Evolutionary conservation across 768 basidiomycete genomes (phyloP).

Genomic region (Tylopilus rubrobrunneus): DNA sequence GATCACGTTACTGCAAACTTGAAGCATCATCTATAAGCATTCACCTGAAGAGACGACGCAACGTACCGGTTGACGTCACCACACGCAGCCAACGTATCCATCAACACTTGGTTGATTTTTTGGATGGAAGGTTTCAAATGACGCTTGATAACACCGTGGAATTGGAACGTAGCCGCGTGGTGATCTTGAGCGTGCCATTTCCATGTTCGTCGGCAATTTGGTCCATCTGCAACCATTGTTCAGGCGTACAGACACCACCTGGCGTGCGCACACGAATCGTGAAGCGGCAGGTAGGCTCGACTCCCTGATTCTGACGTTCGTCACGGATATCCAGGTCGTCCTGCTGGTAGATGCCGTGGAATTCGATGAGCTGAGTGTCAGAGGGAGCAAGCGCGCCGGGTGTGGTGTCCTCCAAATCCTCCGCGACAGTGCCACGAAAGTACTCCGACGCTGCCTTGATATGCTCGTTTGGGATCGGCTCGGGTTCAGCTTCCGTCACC

Average conservation of each 20-base stretch:
- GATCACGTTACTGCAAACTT: slow-evolving; percentile 77
- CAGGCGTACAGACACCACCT: slow-evolving; percentile 87
- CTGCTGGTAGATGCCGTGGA: slow-evolving; percentile 95
- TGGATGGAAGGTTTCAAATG: slow-evolving; percentile 82
- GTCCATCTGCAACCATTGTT: slow-evolving; percentile 95
- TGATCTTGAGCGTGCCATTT: slow-evolving; percentile 92
- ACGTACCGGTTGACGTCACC: slow-evolving; percentile 50
- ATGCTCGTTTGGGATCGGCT: slow-evolving; percentile 98
- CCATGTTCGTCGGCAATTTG: slow-evolving; percentile 96
- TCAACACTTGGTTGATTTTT: slow-evolving; percentile 83
- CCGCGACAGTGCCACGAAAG: slow-evolving; percentile 90
- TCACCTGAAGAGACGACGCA: not conserved
- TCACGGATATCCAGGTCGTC: slow-evolving; percentile 99
- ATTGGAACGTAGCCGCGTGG: slow-evolving; percentile 97
- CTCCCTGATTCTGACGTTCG: slow-evolving; percentile 86
- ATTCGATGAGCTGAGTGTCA: slow-evolving; percentile 95
- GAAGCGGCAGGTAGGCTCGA: slow-evolving; percentile 94
- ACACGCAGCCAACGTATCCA: slow-evolving; percentile 80
- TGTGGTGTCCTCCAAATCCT: slow-evolving; percentile 80
- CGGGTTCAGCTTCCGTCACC: slow-evolving; percentile 88
- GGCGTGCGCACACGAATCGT: slow-evolving; percentile 99
- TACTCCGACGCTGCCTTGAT: slow-evolving; percentile 96
- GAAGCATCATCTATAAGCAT: slow-evolving; percentile 65
- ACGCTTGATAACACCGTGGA: slow-evolving; percentile 72
- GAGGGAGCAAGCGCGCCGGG: slow-evolving; percentile 90